Conservation (phyloP, 2,329 filamentous ascomycete genomes). For the Pseudocercospora musae region DNA sequence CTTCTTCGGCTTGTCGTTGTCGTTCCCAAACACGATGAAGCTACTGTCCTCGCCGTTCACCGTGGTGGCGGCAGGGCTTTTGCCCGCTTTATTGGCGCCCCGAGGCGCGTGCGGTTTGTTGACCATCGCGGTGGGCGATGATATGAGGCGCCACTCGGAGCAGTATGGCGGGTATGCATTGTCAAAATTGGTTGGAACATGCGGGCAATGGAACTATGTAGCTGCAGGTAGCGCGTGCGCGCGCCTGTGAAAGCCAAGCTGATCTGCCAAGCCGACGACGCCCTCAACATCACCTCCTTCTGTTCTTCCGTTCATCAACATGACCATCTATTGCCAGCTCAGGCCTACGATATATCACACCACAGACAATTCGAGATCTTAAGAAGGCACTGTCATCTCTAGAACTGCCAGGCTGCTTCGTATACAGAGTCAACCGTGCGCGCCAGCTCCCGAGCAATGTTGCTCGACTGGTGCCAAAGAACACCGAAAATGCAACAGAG, state of each 20-base stretch:
- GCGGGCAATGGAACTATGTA: neutral
- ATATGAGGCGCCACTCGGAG: neutral
- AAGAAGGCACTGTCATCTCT: too few relatives aligned
- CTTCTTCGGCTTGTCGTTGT: conserved; percentile 43
- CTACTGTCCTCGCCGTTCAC: conserved; percentile 48
- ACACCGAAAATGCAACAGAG: too few relatives aligned
- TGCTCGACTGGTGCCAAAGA: too few relatives aligned
- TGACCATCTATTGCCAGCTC: neutral
- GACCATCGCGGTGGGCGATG: conserved; percentile 38
- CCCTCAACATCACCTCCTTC: neutral
- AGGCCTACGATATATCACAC: neutral
- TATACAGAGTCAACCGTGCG: too few relatives aligned
- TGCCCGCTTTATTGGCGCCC: conserved; percentile 38
- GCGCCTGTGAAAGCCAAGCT: neutral
- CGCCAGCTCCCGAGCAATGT: too few relatives aligned
- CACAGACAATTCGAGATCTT: too few relatives aligned
- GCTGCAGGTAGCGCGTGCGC: neutral
- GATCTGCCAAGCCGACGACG: neutral
- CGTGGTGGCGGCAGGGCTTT: conserved; percentile 35
- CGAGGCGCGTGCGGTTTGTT: conserved; percentile 51
- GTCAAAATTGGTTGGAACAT: neutral
- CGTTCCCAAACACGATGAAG: conserved; percentile 49
- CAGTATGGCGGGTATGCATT: neutral
- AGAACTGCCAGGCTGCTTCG: too few relatives aligned
- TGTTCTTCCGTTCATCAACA: neutral